A percentile compares a stretch with the other conserved stretches of the same genome.
Conservation (phyloP, 495 filamentous ascomycete genomes). For the Aspergillus panamensis region DNA sequence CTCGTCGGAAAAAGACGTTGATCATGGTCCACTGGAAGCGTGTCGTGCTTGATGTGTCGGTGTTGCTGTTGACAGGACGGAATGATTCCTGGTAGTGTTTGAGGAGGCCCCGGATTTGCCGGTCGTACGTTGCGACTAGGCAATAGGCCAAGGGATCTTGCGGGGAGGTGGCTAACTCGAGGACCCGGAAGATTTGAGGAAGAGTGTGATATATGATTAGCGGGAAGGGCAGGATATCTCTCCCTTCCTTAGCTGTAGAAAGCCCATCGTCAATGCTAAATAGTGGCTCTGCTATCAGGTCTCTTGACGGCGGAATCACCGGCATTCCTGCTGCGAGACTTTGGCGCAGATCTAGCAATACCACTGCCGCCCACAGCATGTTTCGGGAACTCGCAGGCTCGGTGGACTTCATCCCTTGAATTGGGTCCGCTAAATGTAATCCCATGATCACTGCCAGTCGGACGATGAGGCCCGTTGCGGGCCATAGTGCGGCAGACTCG, state of each 20-base stretch:
- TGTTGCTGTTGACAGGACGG: not conserved
- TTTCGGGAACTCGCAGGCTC: too few species aligned
- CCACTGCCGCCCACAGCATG: not conserved
- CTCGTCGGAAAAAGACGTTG: conserved; percentile 5
- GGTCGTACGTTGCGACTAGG: conserved; percentile 1
- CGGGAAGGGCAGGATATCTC: too few species aligned
- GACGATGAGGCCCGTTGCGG: conserved; percentile 1
- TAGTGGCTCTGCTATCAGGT: too few species aligned
- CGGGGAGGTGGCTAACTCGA: not conserved
- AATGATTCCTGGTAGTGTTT: not conserved
- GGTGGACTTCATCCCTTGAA: too few species aligned
- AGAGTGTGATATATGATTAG: not conserved
- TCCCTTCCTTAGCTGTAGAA: too few species aligned
- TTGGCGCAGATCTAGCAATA: too few species aligned
- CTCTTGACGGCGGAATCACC: too few species aligned
- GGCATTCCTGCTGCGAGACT: too few species aligned
- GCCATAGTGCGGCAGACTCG: conserved; percentile 1
- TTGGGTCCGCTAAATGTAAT: not conserved
- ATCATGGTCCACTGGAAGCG: not conserved
- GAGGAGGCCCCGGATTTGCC: not conserved
- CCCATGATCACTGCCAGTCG: not conserved
- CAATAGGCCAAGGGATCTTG: not conserved
- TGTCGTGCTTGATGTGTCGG: not conserved
- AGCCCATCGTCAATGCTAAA: too few species aligned
- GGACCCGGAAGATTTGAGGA: not conserved